Conservation (phyloP, 257 asterid species). For the Dorcoceras hygrometricum region DNA sequence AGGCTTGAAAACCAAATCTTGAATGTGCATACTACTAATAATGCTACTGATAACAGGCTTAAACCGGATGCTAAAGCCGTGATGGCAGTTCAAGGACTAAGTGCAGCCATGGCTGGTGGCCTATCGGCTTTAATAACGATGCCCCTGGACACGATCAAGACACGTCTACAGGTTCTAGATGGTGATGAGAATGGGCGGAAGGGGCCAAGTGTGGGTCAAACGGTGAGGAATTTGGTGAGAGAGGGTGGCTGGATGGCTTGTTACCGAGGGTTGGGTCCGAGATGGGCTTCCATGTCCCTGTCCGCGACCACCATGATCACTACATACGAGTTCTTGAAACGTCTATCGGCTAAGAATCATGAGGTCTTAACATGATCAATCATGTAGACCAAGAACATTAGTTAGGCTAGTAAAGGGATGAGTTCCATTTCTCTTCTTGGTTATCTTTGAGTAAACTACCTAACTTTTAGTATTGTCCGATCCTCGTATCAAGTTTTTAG, state of each 20-base stretch:
- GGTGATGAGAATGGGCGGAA: conserved; percentile 63
- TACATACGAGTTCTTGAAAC: conserved; percentile 75
- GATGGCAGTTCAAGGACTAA: conserved; percentile 66
- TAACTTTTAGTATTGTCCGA: neutral
- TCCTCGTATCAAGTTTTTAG: neutral
- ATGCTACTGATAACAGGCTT: conserved; percentile 8
- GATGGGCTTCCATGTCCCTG: conserved; percentile 83
- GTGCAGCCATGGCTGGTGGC: conserved; percentile 80
- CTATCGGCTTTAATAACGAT: conserved; percentile 64
- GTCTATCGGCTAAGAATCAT: conserved; percentile 64
- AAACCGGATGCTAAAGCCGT: conserved; percentile 51
- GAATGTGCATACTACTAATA: neutral
- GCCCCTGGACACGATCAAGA: conserved; percentile 84
- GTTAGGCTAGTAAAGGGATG: neutral
- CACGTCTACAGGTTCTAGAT: conserved; percentile 66
- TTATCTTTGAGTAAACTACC: neutral
- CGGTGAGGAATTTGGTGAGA: conserved; percentile 58
- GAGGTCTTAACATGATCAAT: conserved; percentile 38
- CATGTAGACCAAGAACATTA: neutral
- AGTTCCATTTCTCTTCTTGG: conserved; percentile 6
- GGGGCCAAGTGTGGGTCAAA: conserved; percentile 59
- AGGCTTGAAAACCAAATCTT: conserved; percentile 25
- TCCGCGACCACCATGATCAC: conserved; percentile 87
- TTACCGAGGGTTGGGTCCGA: conserved; percentile 79
- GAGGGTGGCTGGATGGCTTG: conserved; percentile 87